phyloP scores from a whole-genome alignment of 2,329 filamentous ascomycete genomes.

The Pestalotiopsis sp. region DNA sequence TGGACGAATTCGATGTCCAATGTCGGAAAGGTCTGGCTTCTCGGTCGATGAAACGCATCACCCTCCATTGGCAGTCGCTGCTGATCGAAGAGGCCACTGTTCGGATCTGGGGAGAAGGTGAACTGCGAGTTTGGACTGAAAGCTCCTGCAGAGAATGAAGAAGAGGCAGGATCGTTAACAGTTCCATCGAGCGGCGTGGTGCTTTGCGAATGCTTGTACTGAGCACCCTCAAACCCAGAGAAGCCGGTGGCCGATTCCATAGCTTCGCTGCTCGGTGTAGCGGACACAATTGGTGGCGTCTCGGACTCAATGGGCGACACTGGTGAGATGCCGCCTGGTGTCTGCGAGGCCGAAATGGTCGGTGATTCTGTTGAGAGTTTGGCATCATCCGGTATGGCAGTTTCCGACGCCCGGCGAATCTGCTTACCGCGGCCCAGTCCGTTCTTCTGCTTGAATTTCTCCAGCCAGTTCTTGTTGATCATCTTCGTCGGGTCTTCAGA shows the following conservation, averaged over 20 bases:
- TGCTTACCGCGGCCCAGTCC: slow-evolving; percentile 51
- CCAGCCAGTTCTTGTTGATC: slow-evolving; percentile 78
- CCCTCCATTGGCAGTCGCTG: slow-evolving; percentile 34
- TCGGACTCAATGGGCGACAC: slow-evolving; percentile 66
- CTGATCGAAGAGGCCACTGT: slow-evolving; percentile 63
- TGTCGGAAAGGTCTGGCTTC: slow-evolving; percentile 84
- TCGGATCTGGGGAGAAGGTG: slow-evolving; percentile 72
- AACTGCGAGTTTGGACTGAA: slow-evolving; percentile 76
- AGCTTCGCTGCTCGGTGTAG: slow-evolving; percentile 69
- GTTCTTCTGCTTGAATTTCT: slow-evolving; percentile 94
- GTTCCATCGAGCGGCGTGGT: slow-evolving; percentile 67
- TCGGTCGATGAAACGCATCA: slow-evolving; percentile 68
- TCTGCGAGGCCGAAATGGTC: slow-evolving; percentile 57
- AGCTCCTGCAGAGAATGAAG: slow-evolving; percentile 70
- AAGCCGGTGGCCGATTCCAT: slow-evolving; percentile 60
- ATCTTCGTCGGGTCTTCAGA: slow-evolving; percentile 71
- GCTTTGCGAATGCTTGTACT: slow-evolving; percentile 65
- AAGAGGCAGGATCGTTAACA: slow-evolving; percentile 62
- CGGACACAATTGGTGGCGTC: slow-evolving; percentile 70
- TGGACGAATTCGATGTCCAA: slow-evolving; percentile 63
- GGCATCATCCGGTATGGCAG: slow-evolving; percentile 70
- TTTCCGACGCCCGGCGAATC: slow-evolving; percentile 60
- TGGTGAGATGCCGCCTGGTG: slow-evolving; percentile 69
- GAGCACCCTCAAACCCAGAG: slow-evolving; percentile 55
- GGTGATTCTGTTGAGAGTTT: slow-evolving; percentile 56